Conservation (phyloP, 352 stramenopile species). For the Phytopythium delawarense region DNA sequence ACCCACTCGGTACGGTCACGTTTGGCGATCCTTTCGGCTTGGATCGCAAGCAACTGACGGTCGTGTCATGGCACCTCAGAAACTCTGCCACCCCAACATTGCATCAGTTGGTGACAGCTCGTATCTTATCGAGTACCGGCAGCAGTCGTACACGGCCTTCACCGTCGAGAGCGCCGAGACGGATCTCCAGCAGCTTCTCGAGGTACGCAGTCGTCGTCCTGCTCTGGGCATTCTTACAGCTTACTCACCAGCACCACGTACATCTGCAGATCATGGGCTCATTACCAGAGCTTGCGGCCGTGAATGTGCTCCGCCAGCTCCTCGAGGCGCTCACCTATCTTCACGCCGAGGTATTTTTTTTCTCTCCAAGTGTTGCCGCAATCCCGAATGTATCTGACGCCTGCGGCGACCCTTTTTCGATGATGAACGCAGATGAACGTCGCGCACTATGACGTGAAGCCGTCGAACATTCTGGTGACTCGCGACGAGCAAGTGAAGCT, state of each 20-base stretch:
- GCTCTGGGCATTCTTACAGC: not conserved
- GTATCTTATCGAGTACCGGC: constrained; percentile 62
- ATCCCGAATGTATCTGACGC: not conserved
- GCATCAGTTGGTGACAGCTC: constrained; percentile 51
- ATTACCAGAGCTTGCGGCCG: constrained; percentile 54
- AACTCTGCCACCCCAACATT: constrained; percentile 67
- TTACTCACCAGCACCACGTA: not conserved
- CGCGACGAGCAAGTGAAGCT: constrained; percentile 83
- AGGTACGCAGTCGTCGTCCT: constrained; percentile 23
- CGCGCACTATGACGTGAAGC: constrained; percentile 94
- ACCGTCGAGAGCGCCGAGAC: constrained; percentile 66
- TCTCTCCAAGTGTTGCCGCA: no score
- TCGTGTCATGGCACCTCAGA: constrained; percentile 20
- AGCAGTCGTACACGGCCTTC: constrained; percentile 74
- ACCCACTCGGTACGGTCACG: constrained; percentile 55
- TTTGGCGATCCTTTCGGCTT: constrained; percentile 8
- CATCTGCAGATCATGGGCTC: constrained; percentile 41
- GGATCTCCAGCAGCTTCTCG: constrained; percentile 72
- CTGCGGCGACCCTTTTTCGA: constrained; percentile 1
- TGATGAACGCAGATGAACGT: constrained; percentile 42
- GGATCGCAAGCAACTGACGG: not conserved
- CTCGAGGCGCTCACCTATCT: constrained; percentile 66
- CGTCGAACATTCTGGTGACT: constrained; percentile 95
- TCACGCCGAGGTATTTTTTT: constrained; percentile 48
- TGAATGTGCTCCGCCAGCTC: constrained; percentile 65